phyloP scores from a whole-genome alignment of 495 filamentous ascomycete species.

The Aspergillus steynii region DNA sequence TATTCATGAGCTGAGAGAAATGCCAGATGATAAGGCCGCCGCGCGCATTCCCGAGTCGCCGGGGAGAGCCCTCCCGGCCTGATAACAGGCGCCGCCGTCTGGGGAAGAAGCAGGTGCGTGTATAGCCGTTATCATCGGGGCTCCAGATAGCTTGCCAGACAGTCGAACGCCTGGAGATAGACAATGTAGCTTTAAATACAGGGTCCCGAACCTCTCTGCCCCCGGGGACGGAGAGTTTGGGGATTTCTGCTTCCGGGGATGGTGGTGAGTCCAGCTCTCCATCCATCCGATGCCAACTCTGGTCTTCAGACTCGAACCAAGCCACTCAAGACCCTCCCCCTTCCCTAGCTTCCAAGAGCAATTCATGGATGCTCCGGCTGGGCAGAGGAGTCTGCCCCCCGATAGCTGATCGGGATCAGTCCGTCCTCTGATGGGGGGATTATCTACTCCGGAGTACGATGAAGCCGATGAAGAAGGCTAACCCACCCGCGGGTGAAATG shows the following conservation, averaged over 20 bases:
- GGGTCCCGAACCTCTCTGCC: not conserved
- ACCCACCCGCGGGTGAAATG: too few species aligned
- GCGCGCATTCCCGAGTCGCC: not conserved
- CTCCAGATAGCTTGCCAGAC: too few species aligned
- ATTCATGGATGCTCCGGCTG: not conserved
- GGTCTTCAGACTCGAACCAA: too few species aligned
- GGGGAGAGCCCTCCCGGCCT: too few species aligned
- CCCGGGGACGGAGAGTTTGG: not conserved
- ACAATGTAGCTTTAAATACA: not conserved
- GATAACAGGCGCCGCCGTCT: too few species aligned
- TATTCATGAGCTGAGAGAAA: conserved; percentile 24
- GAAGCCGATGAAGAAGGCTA: too few species aligned
- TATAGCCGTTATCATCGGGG: too few species aligned
- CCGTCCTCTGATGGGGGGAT: not conserved
- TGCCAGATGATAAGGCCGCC: conserved; percentile 13
- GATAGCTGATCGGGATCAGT: not conserved
- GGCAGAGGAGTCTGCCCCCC: not conserved
- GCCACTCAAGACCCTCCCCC: too few species aligned
- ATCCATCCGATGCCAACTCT: not conserved
- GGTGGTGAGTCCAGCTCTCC: too few species aligned
- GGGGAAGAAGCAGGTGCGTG: too few species aligned
- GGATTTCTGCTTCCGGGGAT: not conserved
- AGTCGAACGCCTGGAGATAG: too few species aligned
- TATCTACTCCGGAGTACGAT: too few species aligned
- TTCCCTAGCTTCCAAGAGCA: not conserved